phyloP scores from a whole-genome alignment of 768 basidiomycete species.

The Hirschioporus abietinus region DNA sequence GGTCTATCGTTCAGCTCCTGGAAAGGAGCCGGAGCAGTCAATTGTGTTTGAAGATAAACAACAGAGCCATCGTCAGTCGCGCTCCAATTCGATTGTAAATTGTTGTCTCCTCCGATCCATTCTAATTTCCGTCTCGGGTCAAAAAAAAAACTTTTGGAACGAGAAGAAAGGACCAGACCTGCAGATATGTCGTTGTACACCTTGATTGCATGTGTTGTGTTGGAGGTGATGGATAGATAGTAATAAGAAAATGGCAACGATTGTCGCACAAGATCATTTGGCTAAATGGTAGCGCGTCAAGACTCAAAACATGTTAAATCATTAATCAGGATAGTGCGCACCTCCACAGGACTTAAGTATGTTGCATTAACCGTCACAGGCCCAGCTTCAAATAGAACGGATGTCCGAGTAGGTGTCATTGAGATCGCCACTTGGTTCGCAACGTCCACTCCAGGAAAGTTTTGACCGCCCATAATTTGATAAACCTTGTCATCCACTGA shows the following conservation, averaged over 20 bases:
- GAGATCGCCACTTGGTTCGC: slow-evolving; percentile 7
- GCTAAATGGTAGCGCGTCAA: not conserved
- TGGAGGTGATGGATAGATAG: slow-evolving; percentile 12
- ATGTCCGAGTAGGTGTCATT: slow-evolving; percentile 14
- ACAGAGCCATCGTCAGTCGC: not conserved
- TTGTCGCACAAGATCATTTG: slow-evolving; percentile 19
- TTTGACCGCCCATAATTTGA: slow-evolving; percentile 20
- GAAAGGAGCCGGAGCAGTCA: not conserved
- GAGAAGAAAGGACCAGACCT: slow-evolving; percentile 11
- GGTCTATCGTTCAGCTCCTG: not conserved
- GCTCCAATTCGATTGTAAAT: not conserved
- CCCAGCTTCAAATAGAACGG: slow-evolving; percentile 10
- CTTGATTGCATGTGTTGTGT: slow-evolving; percentile 18
- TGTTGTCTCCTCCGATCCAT: slow-evolving; percentile 3
- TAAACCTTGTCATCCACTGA: slow-evolving; percentile 15
- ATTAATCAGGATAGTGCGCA: not conserved
- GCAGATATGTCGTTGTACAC: slow-evolving; percentile 22
- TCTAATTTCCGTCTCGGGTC: not conserved
- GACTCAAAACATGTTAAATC: not conserved
- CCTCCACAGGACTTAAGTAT: slow-evolving; percentile 16
- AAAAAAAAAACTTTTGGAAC: not conserved
- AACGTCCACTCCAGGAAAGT: slow-evolving; percentile 30
- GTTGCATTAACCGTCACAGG: slow-evolving; percentile 13
- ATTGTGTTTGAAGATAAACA: slow-evolving; percentile 1
- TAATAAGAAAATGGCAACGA: slow-evolving; percentile 24